Evolutionary conservation across 2,329 filamentous ascomycete genomes (phyloP).

Genomic region (Fusarium falciforme): DNA sequence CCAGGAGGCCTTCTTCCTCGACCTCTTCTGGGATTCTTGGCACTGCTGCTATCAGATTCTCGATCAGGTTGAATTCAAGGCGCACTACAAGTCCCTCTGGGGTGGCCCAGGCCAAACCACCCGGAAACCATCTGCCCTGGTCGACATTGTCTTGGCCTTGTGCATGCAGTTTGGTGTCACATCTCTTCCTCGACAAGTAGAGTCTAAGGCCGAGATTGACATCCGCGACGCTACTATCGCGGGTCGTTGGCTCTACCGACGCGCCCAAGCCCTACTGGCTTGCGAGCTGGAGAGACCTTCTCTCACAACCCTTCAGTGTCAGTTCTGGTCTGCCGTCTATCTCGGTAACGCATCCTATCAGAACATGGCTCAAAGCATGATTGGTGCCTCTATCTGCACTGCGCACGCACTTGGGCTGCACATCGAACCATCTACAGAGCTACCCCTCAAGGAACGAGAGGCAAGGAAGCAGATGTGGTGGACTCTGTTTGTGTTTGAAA

Average conservation of each 20-base stretch:
- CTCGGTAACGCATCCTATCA: slow-evolving; percentile 58
- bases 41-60: slow-evolving; percentile 52
- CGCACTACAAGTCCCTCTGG: slow-evolving; percentile 14
- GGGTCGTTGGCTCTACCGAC: slow-evolving; percentile 57
- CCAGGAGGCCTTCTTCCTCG: slow-evolving; percentile 59
- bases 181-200: slow-evolving; percentile 13
- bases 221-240: slow-evolving; percentile 53
- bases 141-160: slow-evolving; percentile 62
- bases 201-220: not conserved
- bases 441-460: slow-evolving; percentile 50
- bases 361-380: slow-evolving; percentile 56
- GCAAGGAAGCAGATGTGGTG: slow-evolving; percentile 63
- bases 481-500: slow-evolving; percentile 60
- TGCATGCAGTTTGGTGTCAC: slow-evolving; percentile 59
- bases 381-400: slow-evolving; percentile 54
- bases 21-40: slow-evolving; percentile 58
- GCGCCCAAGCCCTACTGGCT: slow-evolving; percentile 55
- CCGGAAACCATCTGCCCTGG: slow-evolving; percentile 58
- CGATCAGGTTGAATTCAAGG: slow-evolving; percentile 10
- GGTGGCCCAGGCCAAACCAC: not conserved
- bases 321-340: slow-evolving; percentile 57
- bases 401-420: slow-evolving; percentile 60
- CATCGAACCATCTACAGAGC: slow-evolving; percentile 51
- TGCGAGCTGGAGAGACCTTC: slow-evolving; percentile 13
- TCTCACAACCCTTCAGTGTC: slow-evolving; percentile 13